Evolutionary conservation across 2,329 filamentous ascomycete species (phyloP), one percentile per base, ranked within the genome.

Genomic region (Pyricularia sp.): DNA sequence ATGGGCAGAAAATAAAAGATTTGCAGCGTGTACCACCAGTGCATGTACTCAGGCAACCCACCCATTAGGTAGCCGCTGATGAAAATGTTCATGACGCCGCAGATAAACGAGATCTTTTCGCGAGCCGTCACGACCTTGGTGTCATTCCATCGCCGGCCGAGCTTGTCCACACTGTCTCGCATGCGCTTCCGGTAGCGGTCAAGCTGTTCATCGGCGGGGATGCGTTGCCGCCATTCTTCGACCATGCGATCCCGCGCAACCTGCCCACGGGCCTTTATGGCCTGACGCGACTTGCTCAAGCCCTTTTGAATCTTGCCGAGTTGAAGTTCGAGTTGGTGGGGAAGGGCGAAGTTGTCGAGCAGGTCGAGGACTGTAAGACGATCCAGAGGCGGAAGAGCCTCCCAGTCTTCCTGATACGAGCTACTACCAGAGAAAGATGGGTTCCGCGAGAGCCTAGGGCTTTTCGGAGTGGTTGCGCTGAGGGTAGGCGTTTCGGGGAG

Each of bases 1-100:
- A 99, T 90, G 13, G 94, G 94, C 93, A 97, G 96, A 76, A 97
- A 97, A 77, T 97, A 97, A 67, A 90, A 75, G 57, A 96, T 82
- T 76, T 96, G 93, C 3, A 76, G 82, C 8, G 90, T 93, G 75
- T 96, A 99, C 94, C 94, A 99, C 69, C 89, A 78, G 70, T 96
- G 93, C 75, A 97, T 96, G 74, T 86, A 88, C 70, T 96, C 82
- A 0, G 94, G 92, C 70, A 82, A 88, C 33, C 86, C 91, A 67
- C 94, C 94, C 64, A 99, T 89, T 61, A 99, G 80, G 75, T 96
- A 97, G 66, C 93, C 94, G 69, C 91, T 96, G 73, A 97, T 87
- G 77, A 99, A 96, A 75, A 99, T 94, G 77, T 99, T 99, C 78
- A 97, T 85, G 69, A 97, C 93, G 71, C 92, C 94, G 67, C 87